A percentile compares a stretch with the other conserved stretches of the same genome.
Evolutionary conservation across 805 yeast genomes (phyloP).

Genomic region (Monosporozyma aerobia): DNA sequence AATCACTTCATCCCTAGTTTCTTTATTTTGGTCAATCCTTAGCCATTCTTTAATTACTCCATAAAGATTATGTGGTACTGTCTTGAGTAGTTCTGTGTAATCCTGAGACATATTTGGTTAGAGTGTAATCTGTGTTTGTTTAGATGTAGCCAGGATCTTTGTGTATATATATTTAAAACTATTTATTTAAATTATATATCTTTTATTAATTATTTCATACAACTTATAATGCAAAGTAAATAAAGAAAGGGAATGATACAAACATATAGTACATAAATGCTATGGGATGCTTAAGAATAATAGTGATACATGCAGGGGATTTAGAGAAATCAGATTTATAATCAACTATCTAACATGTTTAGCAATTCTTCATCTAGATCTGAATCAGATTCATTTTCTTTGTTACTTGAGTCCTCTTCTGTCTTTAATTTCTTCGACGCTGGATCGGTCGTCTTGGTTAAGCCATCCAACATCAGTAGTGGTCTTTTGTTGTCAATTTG

Average conservation of each 20-base stretch:
- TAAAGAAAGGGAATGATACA: background rate
- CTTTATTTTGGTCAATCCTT: conserved; percentile 29
- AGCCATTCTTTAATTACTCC: conserved; percentile 19
- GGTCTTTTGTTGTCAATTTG: background rate
- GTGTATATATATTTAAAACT: background rate
- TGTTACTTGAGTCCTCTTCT: background rate
- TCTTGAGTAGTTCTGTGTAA: background rate
- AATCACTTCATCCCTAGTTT: conserved; percentile 48
- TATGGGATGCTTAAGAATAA: background rate
- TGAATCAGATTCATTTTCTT: conserved; percentile 19
- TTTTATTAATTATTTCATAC: background rate
- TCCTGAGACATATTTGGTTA: background rate
- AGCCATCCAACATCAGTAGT: background rate
- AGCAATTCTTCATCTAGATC: conserved; percentile 26
- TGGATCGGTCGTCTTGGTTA: background rate
- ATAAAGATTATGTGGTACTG: conserved; percentile 4
- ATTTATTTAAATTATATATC: background rate
- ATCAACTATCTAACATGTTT: conserved; percentile 19
- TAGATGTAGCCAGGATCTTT: background rate
- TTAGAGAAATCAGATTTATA: background rate
- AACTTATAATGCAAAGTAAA: background rate
- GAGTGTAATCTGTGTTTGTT: background rate
- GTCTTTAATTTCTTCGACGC: background rate
- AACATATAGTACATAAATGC: background rate
- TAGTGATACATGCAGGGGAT: background rate